Base-by-base conservation (phyloP, 495 filamentous ascomycete genomes). In the Penicillium atrosanguineum region DNA sequence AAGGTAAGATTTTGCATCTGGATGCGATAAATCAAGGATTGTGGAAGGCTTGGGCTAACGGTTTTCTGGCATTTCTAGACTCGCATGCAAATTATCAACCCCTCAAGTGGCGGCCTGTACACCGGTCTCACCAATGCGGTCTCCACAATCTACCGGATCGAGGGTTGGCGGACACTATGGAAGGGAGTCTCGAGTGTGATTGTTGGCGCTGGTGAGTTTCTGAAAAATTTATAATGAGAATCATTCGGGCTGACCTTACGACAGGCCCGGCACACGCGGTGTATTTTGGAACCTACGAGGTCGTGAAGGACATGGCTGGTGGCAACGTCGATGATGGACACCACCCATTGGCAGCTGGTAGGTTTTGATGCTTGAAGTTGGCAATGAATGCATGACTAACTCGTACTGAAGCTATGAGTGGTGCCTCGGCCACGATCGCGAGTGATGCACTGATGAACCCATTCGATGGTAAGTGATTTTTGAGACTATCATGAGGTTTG, bases 361-460 rank as follows among this genome's bases (percentile, higher is more conserved):
- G 61, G 83, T 28, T 43, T 8, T 57, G 31, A n/a, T 2, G 12
- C 29, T 26, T 1, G 39, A n/a, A 12, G 1, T 16, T 19, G 15
- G 21, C 1, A 20, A 39, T 45, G 46, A 42, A 21, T 12, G 16
- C 36, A 29, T 39, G 29, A 45, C 57, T 59, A 41, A 60, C 46
- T 11, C 18, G 44, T 43, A 56, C 56, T 42, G 44, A 62, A 95
- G 93, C 92, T 36, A 82, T 88, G 46, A 95, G 91, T 67, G 94
- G 94, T 65, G 93, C 93, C 50, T 87, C 89, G 59, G 94, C 94
- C 46, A 97, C 94, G 0, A 96, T 97, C 64, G 90, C 91, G 31
- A 96, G 91, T 64, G 94, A 99, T 77, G 95, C 94, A 36, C 78
- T 99, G 45, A 99, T 99, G 94, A 99, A 97, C 69, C 94, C 94